Conservation (phyloP, 148 eudicot species). For the Gaultheria prostrata region DNA sequence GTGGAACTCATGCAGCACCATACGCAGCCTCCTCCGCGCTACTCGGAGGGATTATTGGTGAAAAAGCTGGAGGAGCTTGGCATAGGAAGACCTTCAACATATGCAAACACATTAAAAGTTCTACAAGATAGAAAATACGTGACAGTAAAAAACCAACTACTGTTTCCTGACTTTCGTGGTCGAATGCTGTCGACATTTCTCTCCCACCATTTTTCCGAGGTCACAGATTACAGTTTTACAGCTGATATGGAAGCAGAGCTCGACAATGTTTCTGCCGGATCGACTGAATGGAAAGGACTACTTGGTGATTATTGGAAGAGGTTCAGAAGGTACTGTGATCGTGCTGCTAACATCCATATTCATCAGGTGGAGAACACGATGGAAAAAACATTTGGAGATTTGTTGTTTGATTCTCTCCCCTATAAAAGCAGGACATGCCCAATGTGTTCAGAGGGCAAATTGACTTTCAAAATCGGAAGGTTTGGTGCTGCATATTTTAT, state of each 20-base stretch:
- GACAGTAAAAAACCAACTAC: conserved; percentile 51
- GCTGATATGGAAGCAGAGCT: conserved; percentile 98
- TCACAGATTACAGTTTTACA: conserved; percentile 86
- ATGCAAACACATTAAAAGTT: conserved; percentile 79
- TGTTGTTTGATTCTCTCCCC: conserved; percentile 71
- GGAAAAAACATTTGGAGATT: conserved; percentile 74
- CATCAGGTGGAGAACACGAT: conserved; percentile 96
- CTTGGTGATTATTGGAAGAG: conserved; percentile 88
- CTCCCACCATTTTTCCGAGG: conserved; percentile 81
- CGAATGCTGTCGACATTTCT: conserved; percentile 97
- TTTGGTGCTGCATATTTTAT: conserved; percentile 91
- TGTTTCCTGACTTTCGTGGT: conserved; percentile 92
- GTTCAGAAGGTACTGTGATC: conserved; percentile 73
- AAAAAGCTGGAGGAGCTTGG: conserved; percentile 97
- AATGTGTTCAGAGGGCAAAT: conserved; percentile 70
- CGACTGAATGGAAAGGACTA: conserved; percentile 97
- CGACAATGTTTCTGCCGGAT: conserved; percentile 91
- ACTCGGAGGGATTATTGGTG: conserved; percentile 77
- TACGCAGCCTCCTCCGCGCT: conserved; percentile 84
- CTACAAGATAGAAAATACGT: conserved; percentile 87
- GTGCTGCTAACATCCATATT: conserved; percentile 60
- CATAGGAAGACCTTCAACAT: conserved; percentile 96
- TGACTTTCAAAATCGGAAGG: conserved; percentile 84
- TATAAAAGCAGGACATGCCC: conserved; percentile 81
- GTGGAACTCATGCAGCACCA: conserved; percentile 69